phyloP scores from a whole-genome alignment of 2,329 filamentous ascomycete genomes.

The Verticillium nubilum region DNA sequence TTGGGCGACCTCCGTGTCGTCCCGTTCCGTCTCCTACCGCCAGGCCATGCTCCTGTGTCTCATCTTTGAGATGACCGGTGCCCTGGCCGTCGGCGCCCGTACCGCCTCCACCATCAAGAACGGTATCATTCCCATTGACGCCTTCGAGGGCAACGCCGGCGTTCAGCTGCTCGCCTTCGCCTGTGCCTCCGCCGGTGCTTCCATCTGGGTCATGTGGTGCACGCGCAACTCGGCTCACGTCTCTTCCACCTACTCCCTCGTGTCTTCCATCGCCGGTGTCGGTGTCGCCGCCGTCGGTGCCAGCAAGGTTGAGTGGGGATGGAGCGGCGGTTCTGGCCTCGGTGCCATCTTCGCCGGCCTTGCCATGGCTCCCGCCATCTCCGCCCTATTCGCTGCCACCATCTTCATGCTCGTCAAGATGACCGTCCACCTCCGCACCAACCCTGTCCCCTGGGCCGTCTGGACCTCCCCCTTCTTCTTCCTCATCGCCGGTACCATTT shows the following conservation, averaged over 20 bases:
- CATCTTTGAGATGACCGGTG: conserved; percentile 64
- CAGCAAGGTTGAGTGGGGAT: conserved; percentile 60
- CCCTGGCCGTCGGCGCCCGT: conserved; percentile 60
- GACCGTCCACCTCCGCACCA: conserved; percentile 64
- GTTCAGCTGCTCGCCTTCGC: conserved; percentile 66
- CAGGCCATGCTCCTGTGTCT: conserved; percentile 63
- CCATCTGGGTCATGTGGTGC: conserved; percentile 76
- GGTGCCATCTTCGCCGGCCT: conserved; percentile 68
- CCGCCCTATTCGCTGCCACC: conserved; percentile 57
- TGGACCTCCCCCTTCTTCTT: conserved; percentile 73
- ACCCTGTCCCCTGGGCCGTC: conserved; percentile 68
- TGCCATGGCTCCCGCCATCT: conserved; percentile 64
- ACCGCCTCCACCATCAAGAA: conserved; percentile 78
- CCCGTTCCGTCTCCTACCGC: conserved; percentile 66
- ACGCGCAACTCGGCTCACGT: conserved; percentile 68
- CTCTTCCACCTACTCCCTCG: conserved; percentile 66
- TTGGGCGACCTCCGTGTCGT: conserved; percentile 77
- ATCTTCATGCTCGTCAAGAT: conserved; percentile 72
- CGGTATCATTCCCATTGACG: conserved; percentile 58
- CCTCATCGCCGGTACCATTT: conserved; percentile 68
- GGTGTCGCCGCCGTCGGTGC: conserved; percentile 63
- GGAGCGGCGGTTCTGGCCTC: conserved; percentile 62
- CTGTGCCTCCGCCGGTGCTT: conserved; percentile 58
- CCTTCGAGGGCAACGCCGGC: conserved; percentile 55
- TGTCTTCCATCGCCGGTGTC: conserved; percentile 64